Evolutionary conservation across 495 filamentous ascomycete species (phyloP).

Genomic region (Bryoglossum gracile): DNA sequence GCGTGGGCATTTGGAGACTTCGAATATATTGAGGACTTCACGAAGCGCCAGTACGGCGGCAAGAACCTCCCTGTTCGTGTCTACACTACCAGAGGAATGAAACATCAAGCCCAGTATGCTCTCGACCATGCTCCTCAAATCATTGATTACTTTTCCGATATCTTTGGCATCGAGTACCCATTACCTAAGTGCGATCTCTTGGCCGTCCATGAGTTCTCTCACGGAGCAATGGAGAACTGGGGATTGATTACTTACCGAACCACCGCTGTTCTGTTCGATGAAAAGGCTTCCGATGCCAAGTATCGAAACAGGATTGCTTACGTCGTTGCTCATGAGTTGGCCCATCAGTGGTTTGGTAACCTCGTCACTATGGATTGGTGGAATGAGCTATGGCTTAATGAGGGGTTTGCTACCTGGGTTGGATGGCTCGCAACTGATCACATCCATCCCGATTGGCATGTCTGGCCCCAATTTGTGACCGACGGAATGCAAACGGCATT

Average conservation of each 20-base stretch:
- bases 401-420: constrained; percentile 97
- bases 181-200: constrained; percentile 92
- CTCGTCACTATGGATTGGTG: constrained; percentile 87
- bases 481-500: constrained; percentile 90
- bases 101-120: constrained; percentile 81
- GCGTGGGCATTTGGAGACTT: constrained; percentile 98
- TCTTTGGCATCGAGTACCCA: constrained; percentile 91
- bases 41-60: constrained; percentile 79
- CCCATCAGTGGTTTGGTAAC: constrained; percentile 99
- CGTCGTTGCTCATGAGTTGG: constrained; percentile 89
- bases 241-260: constrained; percentile 93
- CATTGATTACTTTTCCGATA: constrained; percentile 91
- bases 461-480: constrained; percentile 93
- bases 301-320: constrained; percentile 91
- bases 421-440: constrained; percentile 91
- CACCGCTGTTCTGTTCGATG: constrained; percentile 87
- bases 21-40: constrained; percentile 88
- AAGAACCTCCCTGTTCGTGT: constrained; percentile 87
- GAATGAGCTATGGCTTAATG: constrained; percentile 95
- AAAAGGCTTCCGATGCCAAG: constrained; percentile 76
- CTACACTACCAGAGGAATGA: constrained; percentile 85
- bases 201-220: constrained; percentile 90
- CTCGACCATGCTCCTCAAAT: constrained; percentile 80
- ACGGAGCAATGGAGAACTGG: constrained; percentile 81
- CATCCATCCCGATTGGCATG: constrained; percentile 89